Conservation (phyloP, 176 grass and related monocot species). For the Juncus effusus region DNA sequence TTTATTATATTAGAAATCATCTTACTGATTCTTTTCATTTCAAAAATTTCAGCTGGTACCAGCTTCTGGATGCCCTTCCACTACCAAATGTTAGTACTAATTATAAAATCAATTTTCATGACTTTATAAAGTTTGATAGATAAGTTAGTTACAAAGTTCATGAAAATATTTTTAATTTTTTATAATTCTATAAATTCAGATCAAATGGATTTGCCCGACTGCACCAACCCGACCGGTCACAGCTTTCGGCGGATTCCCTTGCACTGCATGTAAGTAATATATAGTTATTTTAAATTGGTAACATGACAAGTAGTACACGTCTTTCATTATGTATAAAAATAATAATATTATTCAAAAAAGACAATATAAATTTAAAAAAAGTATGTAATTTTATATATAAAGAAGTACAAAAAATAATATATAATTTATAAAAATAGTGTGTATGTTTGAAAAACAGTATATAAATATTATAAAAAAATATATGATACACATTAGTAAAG, state of each 20-base stretch:
- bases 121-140: slow-evolving; percentile 39
- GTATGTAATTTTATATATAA: no score
- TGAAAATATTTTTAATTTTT: slow-evolving; percentile 22
- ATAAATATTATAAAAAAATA: no score
- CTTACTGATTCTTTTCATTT: neutral
- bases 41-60: slow-evolving; percentile 65
- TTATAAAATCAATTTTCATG: slow-evolving; percentile 23
- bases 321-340: no score
- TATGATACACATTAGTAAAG: no score
- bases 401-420: no score
- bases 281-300: slow-evolving; percentile 17
- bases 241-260: slow-evolving; percentile 89
- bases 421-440: no score
- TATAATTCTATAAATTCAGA: slow-evolving; percentile 39
- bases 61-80: slow-evolving; percentile 82
- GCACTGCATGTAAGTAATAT: slow-evolving; percentile 73
- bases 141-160: slow-evolving; percentile 24
- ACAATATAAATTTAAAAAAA: no score
- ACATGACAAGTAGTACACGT: neutral
- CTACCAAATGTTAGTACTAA: slow-evolving; percentile 84
- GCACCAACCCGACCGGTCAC: slow-evolving; percentile 78
- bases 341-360: no score
- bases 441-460: no score
- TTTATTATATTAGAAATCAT: no score
- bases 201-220: slow-evolving; percentile 99